Conservation (phyloP, 1,139 yeast genomes). For the Magnusiomyces tetraspermus region DNA sequence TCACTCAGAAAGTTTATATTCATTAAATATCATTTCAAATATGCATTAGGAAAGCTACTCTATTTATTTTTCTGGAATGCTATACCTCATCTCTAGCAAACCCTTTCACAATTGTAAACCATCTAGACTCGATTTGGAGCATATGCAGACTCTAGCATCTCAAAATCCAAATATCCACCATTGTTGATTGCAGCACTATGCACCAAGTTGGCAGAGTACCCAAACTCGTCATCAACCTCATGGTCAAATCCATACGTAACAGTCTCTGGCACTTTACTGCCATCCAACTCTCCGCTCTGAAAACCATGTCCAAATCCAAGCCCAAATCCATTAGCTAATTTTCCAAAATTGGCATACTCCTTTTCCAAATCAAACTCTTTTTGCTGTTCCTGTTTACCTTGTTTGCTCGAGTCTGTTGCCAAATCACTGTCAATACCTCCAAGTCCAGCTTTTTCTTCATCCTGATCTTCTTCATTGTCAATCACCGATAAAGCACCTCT, state of each 20-base stretch:
- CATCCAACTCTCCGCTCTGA: background rate
- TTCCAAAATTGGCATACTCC: slow-evolving; percentile 1
- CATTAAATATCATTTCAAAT: no score
- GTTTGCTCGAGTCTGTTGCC: background rate
- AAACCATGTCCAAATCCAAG: slow-evolving; percentile 1
- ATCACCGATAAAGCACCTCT: no score
- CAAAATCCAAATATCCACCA: background rate
- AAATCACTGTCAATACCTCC: background rate
- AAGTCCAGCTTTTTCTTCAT: background rate
- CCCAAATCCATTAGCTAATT: background rate
- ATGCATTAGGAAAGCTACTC: no score
- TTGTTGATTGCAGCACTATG: background rate
- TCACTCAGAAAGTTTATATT: no score
- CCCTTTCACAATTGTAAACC: no score
- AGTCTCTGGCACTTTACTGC: background rate
- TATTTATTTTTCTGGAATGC: no score
- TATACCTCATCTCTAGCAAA: no score
- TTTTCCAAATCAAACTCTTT: background rate
- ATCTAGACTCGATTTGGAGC: background rate
- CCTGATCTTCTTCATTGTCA: no score
- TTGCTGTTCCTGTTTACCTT: background rate
- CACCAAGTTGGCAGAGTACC: background rate
- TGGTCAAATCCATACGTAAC: background rate
- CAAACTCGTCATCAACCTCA: background rate
- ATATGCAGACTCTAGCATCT: background rate